Conservation (phyloP, 441 rosid genomes). For the Bocquillonia castaneifolia region DNA sequence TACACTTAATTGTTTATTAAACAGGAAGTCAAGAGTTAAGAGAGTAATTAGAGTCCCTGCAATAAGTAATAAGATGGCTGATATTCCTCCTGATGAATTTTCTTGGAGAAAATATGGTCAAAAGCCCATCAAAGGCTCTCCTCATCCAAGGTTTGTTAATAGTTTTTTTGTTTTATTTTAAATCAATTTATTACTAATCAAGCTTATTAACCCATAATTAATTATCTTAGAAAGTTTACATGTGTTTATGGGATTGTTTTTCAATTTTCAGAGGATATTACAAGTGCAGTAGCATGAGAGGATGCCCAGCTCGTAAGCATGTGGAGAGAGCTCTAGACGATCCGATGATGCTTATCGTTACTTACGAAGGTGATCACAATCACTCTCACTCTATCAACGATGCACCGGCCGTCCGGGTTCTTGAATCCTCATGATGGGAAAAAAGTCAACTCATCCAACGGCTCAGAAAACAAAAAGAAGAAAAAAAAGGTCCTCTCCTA, state of each 20-base stretch:
- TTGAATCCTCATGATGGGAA: conserved; percentile 50
- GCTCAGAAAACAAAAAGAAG: neutral
- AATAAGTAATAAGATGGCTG: conserved; percentile 78
- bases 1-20: neutral
- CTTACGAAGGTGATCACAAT: conserved; percentile 84
- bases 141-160: conserved; percentile 71
- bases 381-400: conserved; percentile 42
- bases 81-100: conserved; percentile 87
- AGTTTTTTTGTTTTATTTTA: neutral
- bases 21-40: conserved; percentile 67
- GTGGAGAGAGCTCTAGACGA: conserved; percentile 76
- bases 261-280: conserved; percentile 61
- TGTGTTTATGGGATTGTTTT: neutral
- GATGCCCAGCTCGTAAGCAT: conserved; percentile 84
- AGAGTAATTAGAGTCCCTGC: conserved; percentile 74
- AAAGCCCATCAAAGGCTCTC: conserved; percentile 93
- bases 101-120: conserved; percentile 99
- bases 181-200: neutral
- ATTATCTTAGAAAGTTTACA: neutral
- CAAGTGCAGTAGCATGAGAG: conserved; percentile 70
- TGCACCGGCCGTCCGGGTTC: conserved; percentile 38
- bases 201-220: neutral
- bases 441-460: conserved; percentile 28
- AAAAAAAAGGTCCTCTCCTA: neutral
- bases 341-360: conserved; percentile 68